Evolutionary conservation across 805 yeast species (phyloP), one percentile per base, ranked within the genome.

Genomic region (Metschnikowia kofuensis): DNA sequence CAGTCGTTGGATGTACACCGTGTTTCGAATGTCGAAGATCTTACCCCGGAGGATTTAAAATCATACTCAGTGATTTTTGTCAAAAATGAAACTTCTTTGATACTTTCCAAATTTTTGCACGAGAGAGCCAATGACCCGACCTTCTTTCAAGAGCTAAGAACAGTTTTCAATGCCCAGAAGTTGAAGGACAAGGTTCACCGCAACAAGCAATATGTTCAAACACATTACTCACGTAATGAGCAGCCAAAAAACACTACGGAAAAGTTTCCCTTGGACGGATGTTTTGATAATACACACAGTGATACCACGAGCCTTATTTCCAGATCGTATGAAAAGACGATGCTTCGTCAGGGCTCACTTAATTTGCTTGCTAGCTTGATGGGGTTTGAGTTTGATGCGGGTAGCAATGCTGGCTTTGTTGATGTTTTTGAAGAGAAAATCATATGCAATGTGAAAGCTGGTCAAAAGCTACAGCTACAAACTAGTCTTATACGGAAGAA

Each of bases 211-310:
- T 52, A 38, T 30, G 21, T 40, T 29, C 57, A 54, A 27, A 49
- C 44, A 1, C 43, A 36, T 11, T 44, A 47, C 21, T 28, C 38
- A 3, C 30, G 29, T 7, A 34, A 34, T 11, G 21, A 21, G 9
- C 37, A 28, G 9, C 36, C 29, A 13, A 13, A 7, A 9, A 37
- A 42, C n/a, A 27, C 32, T 16, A 29, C 34, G 6, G 50, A 47
- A 14, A 38, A 43, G 26, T 36, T 44, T 11, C 55, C 53, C 2
- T 7, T 54, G 1, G 48, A 49, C 6, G 56, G 53, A 2, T 56
- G 59, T 34, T 42, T 54, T 9, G 58, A 54, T 38, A 56, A 56
- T 31, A 38, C 45, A 7, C 34, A 29, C 13, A 50, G 54, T 16
- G 54, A 53, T n/a, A 54, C 59, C 2, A 31, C 44, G 14, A 52